These are phyloP conservation scores for Danielozyma ontarioensis DNA, from an alignment of 805 yeast species.

Conservation along the genomic window DNA sequence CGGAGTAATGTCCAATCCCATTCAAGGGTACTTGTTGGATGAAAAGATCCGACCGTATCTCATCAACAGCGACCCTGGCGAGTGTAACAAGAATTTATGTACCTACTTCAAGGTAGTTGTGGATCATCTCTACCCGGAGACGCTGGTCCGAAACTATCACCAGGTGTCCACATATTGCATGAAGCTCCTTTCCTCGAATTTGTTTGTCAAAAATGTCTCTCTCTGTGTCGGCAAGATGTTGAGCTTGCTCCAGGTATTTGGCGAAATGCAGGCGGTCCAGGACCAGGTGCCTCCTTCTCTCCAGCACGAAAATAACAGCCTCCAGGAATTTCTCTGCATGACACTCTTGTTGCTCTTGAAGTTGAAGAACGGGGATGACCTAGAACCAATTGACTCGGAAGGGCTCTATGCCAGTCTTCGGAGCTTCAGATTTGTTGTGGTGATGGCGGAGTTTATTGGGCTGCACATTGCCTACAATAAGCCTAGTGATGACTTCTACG, in stretches of 20 bases:
- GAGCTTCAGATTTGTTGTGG: slow-evolving; percentile 53
- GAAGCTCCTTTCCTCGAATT: slow-evolving; percentile 30
- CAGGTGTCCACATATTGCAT: slow-evolving; percentile 28
- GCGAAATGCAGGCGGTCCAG: slow-evolving; percentile 7
- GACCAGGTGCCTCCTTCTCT: too few species aligned
- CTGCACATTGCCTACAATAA: slow-evolving; percentile 18
- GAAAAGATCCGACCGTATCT: slow-evolving; percentile 15
- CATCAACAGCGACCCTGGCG: slow-evolving; percentile 34
- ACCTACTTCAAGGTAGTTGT: slow-evolving; percentile 26
- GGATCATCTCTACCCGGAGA: slow-evolving; percentile 21
- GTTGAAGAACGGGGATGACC: slow-evolving; percentile 18
- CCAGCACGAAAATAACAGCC: slow-evolving; percentile 13
- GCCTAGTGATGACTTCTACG: slow-evolving; percentile 19
- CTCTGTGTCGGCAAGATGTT: slow-evolving; percentile 36
- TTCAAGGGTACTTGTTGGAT: too few species aligned
- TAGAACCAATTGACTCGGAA: slow-evolving; percentile 10
- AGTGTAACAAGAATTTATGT: slow-evolving; percentile 35
- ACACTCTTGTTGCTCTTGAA: slow-evolving; percentile 28
- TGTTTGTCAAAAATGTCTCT: slow-evolving; percentile 30
- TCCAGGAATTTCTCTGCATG: slow-evolving; percentile 33
- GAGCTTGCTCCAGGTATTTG: slow-evolving; percentile 25
- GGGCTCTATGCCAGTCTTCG: slow-evolving; percentile 37
- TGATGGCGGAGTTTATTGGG: slow-evolving; percentile 25
- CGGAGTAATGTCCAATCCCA: too few species aligned
- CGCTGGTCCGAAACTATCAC: slow-evolving; percentile 27